Evolutionary conservation across 1,284 basidiomycete species (phyloP), one percentile per base, ranked within the genome.

Genomic region (Marasmius fiardii): DNA sequence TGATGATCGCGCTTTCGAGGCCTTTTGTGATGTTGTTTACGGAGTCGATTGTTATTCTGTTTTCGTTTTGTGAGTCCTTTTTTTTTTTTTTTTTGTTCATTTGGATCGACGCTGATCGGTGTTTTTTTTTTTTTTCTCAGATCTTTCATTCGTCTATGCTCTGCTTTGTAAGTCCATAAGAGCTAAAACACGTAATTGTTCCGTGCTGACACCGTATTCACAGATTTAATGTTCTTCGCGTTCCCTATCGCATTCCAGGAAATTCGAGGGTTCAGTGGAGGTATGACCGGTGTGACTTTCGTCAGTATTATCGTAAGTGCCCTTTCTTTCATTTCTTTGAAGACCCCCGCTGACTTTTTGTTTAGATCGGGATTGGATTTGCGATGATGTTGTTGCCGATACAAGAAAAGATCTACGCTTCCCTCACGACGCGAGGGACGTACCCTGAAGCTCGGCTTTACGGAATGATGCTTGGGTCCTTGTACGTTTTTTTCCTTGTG

Each of bases 371-470:
- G 16, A 73, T 79, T 18, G 59, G 70, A 2, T 16, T 60, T 14
- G 73, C 72, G 3, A 63, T 72, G 35, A 33, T 43, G n/a, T 53
- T 69, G 35, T 63, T 74, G 43, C 68, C 71, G 10, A 51, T 64
- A 12, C 72, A 75, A 61, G 73, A 75, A 56, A 63, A 57, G 49
- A 44, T 69, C 2, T 75, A 73, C 57, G 58, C 53, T 6, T 65
- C 62, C 5, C 68, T 57, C 7, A 74, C 72, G 52, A 63, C 4
- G 57, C 68, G 68, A 66, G 79, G 78, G n/a, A 69, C 69, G 1
- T 78, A 74, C 47, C 80, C 81, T 1, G 81, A 84, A 63, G 80
- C 80, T 31, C 70, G 82, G 12, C 65, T 85, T 3, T 75, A 73
- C 47, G 76, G 77, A 1, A 75, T 79, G 64, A 74, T 79, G 71